phyloP scores from a whole-genome alignment of 1,284 basidiomycete species.

The Sporisorium sorghi region DNA sequence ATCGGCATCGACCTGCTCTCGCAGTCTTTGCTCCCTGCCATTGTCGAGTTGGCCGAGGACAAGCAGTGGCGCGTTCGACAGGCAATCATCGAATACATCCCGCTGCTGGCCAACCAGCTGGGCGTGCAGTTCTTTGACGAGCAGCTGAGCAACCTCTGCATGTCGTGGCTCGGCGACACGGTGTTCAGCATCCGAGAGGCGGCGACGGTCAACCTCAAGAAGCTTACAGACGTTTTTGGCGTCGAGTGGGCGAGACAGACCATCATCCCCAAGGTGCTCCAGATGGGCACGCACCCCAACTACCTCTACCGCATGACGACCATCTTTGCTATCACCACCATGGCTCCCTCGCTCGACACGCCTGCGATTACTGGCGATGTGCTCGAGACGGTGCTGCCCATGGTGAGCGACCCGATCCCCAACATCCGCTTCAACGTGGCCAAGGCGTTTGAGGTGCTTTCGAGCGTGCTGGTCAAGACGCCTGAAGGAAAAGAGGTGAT shows the following conservation, averaged over 20 bases:
- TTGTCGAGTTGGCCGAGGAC: conserved; percentile 97
- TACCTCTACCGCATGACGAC: conserved; percentile 99
- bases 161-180: conserved; percentile 99
- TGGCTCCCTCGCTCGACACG: conserved; percentile 89
- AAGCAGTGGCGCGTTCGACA: conserved; percentile 99
- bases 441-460: conserved; percentile 81
- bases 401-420: conserved; percentile 92
- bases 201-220: conserved; percentile 95
- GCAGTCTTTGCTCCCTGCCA: conserved; percentile 95
- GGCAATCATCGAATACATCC: conserved; percentile 98
- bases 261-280: conserved; percentile 96
- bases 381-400: conserved; percentile 83
- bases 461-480: conserved; percentile 76
- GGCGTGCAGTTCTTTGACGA: conserved; percentile 98
- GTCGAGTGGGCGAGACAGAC: conserved; percentile 95
- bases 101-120: conserved; percentile 94
- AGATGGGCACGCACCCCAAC: conserved; percentile 96
- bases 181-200: conserved; percentile 98
- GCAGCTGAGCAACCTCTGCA: conserved; percentile 94
- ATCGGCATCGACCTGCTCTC: conserved; percentile 97
- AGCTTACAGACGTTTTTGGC: conserved; percentile 97
- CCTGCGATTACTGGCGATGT: conserved; percentile 88
- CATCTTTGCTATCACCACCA: conserved; percentile 96
- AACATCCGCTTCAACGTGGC: conserved; percentile 99
- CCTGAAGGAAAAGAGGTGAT: conserved; percentile 82